These are phyloP conservation scores for Termitomyces sp. DNA, from an alignment of 768 basidiomycete genomes.

Conservation along the genomic window DNA sequence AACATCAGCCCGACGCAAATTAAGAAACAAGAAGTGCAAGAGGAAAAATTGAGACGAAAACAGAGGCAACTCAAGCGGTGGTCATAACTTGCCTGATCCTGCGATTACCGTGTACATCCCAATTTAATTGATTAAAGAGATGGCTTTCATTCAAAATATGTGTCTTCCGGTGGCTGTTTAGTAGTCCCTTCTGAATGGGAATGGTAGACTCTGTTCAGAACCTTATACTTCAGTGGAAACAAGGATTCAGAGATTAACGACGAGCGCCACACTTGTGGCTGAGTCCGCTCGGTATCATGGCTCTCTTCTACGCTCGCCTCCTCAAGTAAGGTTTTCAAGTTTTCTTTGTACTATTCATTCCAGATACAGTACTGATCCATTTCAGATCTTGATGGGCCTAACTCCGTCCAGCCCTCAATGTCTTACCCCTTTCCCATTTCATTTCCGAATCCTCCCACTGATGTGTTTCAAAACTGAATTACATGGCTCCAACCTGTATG, in stretches of 20 bases:
- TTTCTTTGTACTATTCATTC: not conserved
- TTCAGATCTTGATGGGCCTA: not conserved
- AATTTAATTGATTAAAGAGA: not conserved
- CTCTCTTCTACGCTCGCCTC: not conserved
- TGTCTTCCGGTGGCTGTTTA: not conserved
- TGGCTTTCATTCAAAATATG: not conserved
- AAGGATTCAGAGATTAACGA: not conserved
- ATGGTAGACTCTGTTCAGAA: not conserved
- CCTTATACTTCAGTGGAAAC: not conserved
- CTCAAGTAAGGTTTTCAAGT: not conserved
- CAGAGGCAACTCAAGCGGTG: conserved; percentile 23
- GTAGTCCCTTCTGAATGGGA: not conserved
- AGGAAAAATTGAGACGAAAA: conserved; percentile 35
- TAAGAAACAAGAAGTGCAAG: conserved; percentile 45
- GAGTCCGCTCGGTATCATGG: not conserved
- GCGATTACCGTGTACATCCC: not conserved
- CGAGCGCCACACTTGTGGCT: conserved; percentile 8
- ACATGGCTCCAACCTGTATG: not conserved
- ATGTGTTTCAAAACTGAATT: not conserved
- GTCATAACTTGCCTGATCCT: not conserved
- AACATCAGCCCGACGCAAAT: conserved; percentile 67
- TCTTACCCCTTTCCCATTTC: not conserved
- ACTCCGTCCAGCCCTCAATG: not conserved
- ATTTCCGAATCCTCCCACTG: not conserved
- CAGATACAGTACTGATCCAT: not conserved